phyloP scores from a whole-genome alignment of 495 filamentous ascomycete species.

The Podospora sp. region DNA sequence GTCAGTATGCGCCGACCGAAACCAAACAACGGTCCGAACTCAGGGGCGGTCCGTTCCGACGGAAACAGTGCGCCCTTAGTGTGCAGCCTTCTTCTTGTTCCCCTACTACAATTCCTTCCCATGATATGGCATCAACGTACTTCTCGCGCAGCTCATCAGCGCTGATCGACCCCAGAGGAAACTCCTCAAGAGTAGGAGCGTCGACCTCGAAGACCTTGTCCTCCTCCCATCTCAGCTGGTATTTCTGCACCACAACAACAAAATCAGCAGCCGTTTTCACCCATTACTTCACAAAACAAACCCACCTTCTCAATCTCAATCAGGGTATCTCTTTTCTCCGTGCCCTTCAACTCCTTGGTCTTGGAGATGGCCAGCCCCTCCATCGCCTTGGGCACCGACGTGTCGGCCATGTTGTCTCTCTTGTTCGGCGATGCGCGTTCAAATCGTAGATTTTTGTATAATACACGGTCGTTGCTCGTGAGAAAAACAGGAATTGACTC shows the following conservation, averaged over 20 bases:
- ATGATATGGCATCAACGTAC: constrained; percentile 37
- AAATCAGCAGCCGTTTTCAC: not conserved
- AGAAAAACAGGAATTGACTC: constrained; percentile 7
- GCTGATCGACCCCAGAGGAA: constrained; percentile 69
- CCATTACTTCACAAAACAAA: not conserved
- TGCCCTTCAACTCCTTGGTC: constrained; percentile 60
- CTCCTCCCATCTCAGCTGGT: constrained; percentile 83
- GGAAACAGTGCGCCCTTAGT: not conserved
- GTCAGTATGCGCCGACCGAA: not conserved
- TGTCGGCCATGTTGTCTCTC: constrained; percentile 38
- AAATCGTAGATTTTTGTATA: not conserved
- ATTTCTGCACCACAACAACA: constrained; percentile 52
- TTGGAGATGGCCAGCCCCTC: constrained; percentile 44
- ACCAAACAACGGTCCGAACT: not conserved
- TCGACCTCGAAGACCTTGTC: constrained; percentile 78
- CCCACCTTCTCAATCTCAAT: constrained; percentile 74
- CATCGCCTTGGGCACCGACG: constrained; percentile 40
- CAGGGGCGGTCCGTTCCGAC: not conserved
- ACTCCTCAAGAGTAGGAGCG: constrained; percentile 74
- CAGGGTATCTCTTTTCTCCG: constrained; percentile 89
- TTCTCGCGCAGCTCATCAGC: constrained; percentile 73
- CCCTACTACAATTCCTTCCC: not conserved
- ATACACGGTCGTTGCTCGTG: not conserved
- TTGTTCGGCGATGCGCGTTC: not conserved
- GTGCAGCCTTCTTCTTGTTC: not conserved